phyloP scores from a whole-genome alignment of 805 yeast genomes.

The Yarrowia alimentaria region DNA sequence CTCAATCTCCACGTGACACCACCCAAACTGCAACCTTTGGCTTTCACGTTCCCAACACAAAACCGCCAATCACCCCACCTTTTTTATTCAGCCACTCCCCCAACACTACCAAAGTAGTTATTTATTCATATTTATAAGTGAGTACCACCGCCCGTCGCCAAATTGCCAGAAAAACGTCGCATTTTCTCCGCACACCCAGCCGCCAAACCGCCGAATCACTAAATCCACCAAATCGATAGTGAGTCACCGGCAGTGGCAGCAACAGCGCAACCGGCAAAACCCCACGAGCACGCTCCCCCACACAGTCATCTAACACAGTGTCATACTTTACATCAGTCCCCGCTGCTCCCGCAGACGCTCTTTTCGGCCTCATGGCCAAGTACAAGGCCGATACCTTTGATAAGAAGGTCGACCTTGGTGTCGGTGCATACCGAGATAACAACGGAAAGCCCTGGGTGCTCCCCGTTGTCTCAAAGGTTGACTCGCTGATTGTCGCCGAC shows the following conservation, averaged over 20 bases:
- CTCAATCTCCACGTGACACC: slow-evolving; percentile 20
- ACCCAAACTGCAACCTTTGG: slow-evolving; percentile 11
- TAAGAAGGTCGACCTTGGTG: slow-evolving; percentile 59
- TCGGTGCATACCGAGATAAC: slow-evolving; percentile 90
- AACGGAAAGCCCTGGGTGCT: slow-evolving; percentile 85
- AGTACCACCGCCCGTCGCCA: not conserved
- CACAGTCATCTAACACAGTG: slow-evolving; percentile 18
- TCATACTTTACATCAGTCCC: slow-evolving; percentile 41
- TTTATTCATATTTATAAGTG: slow-evolving; percentile 25
- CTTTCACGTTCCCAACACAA: slow-evolving; percentile 27
- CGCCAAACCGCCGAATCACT: no score
- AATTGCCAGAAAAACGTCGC: no score
- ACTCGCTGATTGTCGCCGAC: slow-evolving; percentile 58
- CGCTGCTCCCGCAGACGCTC: slow-evolving; percentile 84
- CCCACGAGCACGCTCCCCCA: not conserved
- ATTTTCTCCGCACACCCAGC: no score
- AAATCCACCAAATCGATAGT: not conserved
- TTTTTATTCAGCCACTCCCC: slow-evolving; percentile 11
- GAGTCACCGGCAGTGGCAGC: no score
- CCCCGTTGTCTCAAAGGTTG: slow-evolving; percentile 71
- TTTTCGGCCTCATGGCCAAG: slow-evolving; percentile 68
- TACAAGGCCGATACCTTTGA: slow-evolving; percentile 60
- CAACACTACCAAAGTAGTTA: slow-evolving; percentile 20
- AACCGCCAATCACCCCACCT: slow-evolving; percentile 22
- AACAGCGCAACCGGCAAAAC: no score